phyloP scores from a whole-genome alignment of 2,329 filamentous ascomycete species.

The Diaporthe velutina region DNA sequence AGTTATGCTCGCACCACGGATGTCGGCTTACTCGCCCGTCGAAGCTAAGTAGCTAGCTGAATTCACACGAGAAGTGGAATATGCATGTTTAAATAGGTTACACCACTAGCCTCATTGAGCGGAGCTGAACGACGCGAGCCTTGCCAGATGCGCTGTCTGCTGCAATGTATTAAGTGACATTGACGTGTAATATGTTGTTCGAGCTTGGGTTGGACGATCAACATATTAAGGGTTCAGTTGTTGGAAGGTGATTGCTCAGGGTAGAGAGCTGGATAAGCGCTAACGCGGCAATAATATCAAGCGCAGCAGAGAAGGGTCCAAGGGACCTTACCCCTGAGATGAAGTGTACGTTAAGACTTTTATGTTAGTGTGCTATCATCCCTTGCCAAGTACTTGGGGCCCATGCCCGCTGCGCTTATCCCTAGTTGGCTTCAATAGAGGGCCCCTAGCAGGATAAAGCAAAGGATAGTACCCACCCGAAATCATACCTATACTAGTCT shows the following conservation, averaged over 20 bases:
- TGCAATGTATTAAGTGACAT: neutral
- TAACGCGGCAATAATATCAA: neutral
- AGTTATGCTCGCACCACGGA: no score
- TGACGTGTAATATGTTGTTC: neutral
- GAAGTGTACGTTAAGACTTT: neutral
- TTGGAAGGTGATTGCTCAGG: neutral
- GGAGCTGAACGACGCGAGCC: neutral
- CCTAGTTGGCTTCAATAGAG: no score
- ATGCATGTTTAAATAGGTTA: neutral
- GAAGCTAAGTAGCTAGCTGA: neutral
- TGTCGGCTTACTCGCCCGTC: no score
- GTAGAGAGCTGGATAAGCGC: neutral
- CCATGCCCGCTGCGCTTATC: no score
- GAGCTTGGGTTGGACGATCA: neutral
- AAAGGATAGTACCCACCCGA: no score
- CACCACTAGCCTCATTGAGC: neutral
- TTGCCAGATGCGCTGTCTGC: neutral
- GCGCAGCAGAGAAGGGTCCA: neutral
- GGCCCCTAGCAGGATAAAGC: no score
- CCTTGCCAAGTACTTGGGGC: no score
- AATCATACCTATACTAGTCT: no score
- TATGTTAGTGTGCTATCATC: neutral
- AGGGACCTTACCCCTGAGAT: neutral
- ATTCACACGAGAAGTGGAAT: neutral
- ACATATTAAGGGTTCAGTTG: neutral